These are phyloP conservation scores for Cicer yamashitae DNA, from an alignment of 306 rosid genomes.

Conservation along the genomic window DNA sequence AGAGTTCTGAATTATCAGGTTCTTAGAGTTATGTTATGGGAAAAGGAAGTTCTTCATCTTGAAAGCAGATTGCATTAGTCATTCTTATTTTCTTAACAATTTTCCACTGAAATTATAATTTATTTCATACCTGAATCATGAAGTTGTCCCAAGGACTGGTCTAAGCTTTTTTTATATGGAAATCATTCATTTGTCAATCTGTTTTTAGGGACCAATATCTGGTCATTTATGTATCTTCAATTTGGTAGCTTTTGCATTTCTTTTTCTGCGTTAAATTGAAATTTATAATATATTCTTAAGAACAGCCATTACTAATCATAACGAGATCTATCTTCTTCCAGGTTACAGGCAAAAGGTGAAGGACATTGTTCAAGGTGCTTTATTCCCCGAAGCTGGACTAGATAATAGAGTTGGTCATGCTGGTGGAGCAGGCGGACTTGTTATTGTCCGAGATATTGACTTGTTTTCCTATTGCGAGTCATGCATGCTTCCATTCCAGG, in stretches of 20 bases:
- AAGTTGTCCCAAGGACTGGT: conserved; percentile 10
- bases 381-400: conserved; percentile 93
- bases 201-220: not conserved
- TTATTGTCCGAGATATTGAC: conserved; percentile 88
- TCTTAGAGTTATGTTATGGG: not conserved
- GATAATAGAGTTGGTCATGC: conserved; percentile 80
- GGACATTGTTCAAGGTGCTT: conserved; percentile 90
- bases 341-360: conserved; percentile 79
- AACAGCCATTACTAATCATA: not conserved
- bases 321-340: conserved; percentile 43
- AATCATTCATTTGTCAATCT: conserved; percentile 7
- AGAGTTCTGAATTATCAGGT: not conserved
- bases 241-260: conserved; percentile 24
- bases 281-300: conserved; percentile 4
- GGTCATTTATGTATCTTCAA: not conserved
- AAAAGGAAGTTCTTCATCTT: not conserved
- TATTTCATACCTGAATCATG: conserved; percentile 31
- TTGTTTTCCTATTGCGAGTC: conserved; percentile 91
- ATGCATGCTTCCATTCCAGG: conserved; percentile 94
- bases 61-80: conserved; percentile 6
- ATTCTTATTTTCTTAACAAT: not conserved
- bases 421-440: conserved; percentile 96
- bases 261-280: conserved; percentile 6
- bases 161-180: not conserved
- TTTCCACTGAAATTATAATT: not conserved